Percentiles rank a stretch among this genome's conserved stretches.
These are phyloP conservation scores for Puccinia hordei DNA, from an alignment of 1,284 basidiomycete species.

Conservation along the genomic window DNA sequence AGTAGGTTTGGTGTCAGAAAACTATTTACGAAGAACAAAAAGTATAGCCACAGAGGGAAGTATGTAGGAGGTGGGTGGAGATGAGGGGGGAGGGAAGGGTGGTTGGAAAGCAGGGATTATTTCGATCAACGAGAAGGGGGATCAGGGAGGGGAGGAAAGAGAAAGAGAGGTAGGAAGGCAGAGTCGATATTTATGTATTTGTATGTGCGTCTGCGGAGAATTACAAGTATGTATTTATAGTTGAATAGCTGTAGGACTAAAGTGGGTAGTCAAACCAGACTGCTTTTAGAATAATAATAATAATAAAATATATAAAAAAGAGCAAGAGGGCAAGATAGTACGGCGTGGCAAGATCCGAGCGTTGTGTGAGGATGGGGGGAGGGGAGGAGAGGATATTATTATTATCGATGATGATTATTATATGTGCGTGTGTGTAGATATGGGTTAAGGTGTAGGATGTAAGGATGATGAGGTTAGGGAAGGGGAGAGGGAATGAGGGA, in stretches of 20 bases:
- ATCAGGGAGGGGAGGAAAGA: neutral
- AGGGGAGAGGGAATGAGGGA: too few species aligned
- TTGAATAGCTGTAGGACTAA: too few species aligned
- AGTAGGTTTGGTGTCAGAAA: neutral
- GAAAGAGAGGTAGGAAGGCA: neutral
- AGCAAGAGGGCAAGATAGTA: conserved; percentile 8
- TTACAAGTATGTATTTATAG: conserved; percentile 4
- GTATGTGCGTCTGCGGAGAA: conserved; percentile 18
- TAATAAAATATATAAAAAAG: neutral
- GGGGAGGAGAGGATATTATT: neutral
- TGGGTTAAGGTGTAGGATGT: too few species aligned
- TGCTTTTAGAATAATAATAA: too few species aligned
- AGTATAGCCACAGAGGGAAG: conserved; percentile 4
- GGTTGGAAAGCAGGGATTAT: conserved; percentile 23
- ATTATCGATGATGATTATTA: too few species aligned
- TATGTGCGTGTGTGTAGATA: too few species aligned
- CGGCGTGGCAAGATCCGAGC: conserved; percentile 25
- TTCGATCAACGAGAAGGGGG: conserved; percentile 22
- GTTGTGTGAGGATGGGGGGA: neutral
- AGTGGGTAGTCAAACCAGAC: too few species aligned
- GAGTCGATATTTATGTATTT: conserved; percentile 2
- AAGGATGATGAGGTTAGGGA: neutral
- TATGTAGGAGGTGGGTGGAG: neutral
- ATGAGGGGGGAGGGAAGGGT: neutral
- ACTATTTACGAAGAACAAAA: neutral